Evolutionary conservation across 306 rosid genomes (phyloP).

Genomic region (Datisca glomerata): DNA sequence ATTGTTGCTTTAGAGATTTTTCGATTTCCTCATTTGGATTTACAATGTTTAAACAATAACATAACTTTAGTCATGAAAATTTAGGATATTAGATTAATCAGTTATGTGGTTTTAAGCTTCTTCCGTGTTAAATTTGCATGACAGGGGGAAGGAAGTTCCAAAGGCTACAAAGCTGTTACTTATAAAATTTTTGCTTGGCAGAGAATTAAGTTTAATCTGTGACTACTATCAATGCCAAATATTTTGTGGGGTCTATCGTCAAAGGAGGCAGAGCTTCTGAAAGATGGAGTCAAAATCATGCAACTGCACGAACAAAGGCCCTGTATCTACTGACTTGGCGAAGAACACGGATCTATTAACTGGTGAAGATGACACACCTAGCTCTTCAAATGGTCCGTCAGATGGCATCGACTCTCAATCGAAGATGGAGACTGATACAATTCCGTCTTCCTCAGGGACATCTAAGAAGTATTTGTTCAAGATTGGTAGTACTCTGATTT

Average conservation of each 20-base stretch:
- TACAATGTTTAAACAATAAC: too few species aligned
- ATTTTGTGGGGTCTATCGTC: constrained; percentile 68
- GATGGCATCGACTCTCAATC: constrained; percentile 50
- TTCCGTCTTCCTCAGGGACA: constrained; percentile 64
- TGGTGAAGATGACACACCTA: constrained; percentile 51
- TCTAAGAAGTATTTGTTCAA: constrained; percentile 48
- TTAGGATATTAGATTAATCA: too few species aligned
- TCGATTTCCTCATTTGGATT: too few species aligned
- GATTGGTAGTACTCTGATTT: constrained; percentile 39
- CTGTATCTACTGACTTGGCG: constrained; percentile 29
- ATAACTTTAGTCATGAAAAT: too few species aligned
- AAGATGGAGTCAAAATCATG: constrained; percentile 56
- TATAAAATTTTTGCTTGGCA: background rate
- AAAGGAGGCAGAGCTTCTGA: too few species aligned
- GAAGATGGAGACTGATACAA: constrained; percentile 54
- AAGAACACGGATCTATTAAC: too few species aligned
- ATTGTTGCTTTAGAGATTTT: too few species aligned
- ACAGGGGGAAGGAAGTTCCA: too few species aligned
- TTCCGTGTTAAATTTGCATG: too few species aligned
- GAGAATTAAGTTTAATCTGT: background rate
- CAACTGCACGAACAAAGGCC: constrained; percentile 38
- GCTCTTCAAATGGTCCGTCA: constrained; percentile 54
- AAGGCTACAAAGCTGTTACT: too few species aligned
- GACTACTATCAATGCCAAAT: background rate
- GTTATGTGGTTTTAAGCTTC: too few species aligned